Conservation (phyloP, 805 yeast species). For the Pichia paraexigua region DNA sequence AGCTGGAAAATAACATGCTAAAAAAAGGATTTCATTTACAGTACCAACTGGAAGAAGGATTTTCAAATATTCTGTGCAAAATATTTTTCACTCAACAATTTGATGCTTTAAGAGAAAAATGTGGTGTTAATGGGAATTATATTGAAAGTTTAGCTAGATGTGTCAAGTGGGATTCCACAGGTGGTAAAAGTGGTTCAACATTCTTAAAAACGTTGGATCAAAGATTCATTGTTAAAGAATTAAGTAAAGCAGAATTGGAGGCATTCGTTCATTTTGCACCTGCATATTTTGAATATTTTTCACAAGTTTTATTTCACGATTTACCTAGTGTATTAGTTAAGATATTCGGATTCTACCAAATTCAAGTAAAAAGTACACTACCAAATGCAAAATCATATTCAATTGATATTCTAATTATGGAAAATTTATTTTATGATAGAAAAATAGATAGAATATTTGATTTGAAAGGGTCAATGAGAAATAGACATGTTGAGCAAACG, state of each 20-base stretch:
- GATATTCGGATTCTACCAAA: conserved; percentile 91
- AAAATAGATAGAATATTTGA: conserved; percentile 85
- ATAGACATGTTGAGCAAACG: conserved; percentile 92
- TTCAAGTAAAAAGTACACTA: conserved; percentile 72
- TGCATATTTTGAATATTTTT: conserved; percentile 90
- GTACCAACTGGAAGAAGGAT: conserved; percentile 85
- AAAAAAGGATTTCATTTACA: conserved; percentile 84
- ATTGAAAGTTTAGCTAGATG: conserved; percentile 90
- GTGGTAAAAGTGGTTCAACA: conserved; percentile 95
- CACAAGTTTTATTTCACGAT: conserved; percentile 91
- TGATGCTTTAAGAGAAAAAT: conserved; percentile 82
- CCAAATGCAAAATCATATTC: conserved; percentile 65
- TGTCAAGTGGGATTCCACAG: conserved; percentile 90
- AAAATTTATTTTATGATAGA: conserved; percentile 79
- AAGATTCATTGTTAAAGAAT: conserved; percentile 80
- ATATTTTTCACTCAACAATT: conserved; percentile 94
- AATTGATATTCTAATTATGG: conserved; percentile 93
- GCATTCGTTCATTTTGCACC: conserved; percentile 95
- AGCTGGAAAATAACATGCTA: conserved; percentile 61
- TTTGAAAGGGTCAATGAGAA: conserved; percentile 95
- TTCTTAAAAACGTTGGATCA: conserved; percentile 89
- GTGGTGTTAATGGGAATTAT: conserved; percentile 67
- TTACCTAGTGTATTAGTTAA: conserved; percentile 92
- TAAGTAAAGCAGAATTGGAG: conserved; percentile 81
- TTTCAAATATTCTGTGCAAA: conserved; percentile 79